A percentile compares a stretch with the other conserved stretches of the same genome.
Evolutionary conservation across 768 basidiomycete genomes (phyloP).

Genomic region (Auricularia sp.): DNA sequence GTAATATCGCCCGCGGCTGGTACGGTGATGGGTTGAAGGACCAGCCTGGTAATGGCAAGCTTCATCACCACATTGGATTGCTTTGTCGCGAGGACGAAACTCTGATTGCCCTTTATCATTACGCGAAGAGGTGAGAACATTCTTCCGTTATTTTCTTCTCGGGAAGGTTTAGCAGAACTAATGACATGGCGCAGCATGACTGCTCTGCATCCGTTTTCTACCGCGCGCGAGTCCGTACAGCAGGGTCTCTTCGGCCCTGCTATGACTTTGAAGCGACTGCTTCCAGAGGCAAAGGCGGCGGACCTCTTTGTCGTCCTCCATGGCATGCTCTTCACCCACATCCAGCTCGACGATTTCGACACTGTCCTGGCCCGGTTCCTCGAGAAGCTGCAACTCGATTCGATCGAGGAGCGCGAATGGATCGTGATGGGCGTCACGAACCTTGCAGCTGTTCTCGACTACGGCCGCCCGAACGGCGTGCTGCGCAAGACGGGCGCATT

Average conservation of each 20-base stretch:
- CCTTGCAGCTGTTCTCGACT: conserved; percentile 75
- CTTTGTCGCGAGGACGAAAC: conserved; percentile 79
- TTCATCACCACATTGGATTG: conserved; percentile 90
- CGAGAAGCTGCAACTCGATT: conserved; percentile 77
- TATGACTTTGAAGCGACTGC: conserved; percentile 61
- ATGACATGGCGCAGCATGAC: conserved; percentile 54
- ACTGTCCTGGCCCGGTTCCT: conserved; percentile 74
- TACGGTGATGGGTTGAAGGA: conserved; percentile 79
- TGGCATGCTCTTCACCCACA: conserved; percentile 95
- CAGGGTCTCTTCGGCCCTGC: conserved; percentile 78
- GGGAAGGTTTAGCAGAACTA: neutral
- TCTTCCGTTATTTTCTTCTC: conserved; percentile 4
- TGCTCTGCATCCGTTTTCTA: conserved; percentile 78
- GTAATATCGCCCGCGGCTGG: conserved; percentile 85
- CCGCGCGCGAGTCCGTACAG: conserved; percentile 75
- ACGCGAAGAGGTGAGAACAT: conserved; percentile 72
- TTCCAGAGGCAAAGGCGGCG: conserved; percentile 60
- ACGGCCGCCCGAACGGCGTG: conserved; percentile 65
- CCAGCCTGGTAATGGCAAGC: conserved; percentile 85
- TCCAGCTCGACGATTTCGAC: conserved; percentile 86
- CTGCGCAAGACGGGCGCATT: conserved; percentile 54
- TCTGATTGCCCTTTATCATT: conserved; percentile 81
- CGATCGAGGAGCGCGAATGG: conserved; percentile 81
- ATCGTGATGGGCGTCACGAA: conserved; percentile 92
- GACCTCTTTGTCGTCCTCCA: conserved; percentile 89